Evolutionary conservation across 257 asterid species (phyloP).

Genomic region (Scutellaria barbata): DNA sequence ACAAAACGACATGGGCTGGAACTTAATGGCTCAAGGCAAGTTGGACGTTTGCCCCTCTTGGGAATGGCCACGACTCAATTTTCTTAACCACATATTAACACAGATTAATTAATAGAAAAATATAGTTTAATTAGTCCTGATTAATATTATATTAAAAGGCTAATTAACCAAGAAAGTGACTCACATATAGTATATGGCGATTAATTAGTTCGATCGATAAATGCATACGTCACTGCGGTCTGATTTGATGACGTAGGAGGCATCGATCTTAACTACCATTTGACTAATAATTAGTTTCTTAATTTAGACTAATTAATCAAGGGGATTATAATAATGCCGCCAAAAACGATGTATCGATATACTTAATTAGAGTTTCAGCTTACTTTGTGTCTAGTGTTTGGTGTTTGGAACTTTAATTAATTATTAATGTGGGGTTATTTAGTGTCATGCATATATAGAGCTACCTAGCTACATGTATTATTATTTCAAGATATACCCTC

Average conservation of each 20-base stretch:
- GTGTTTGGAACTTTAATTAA: neutral
- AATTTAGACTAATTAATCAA: neutral
- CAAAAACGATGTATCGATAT: neutral
- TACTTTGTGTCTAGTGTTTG: slow-evolving; percentile 16
- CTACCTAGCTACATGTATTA: neutral
- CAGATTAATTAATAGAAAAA: neutral
- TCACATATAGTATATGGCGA: too few species aligned
- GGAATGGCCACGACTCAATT: neutral
- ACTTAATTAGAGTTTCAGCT: slow-evolving; percentile 18
- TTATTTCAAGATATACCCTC: too few species aligned
- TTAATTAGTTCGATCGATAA: slow-evolving; percentile 15
- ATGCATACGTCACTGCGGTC: slow-evolving; percentile 17
- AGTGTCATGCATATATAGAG: neutral
- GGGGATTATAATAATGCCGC: neutral
- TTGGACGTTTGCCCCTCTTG: slow-evolving; percentile 23
- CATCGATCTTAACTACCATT: neutral
- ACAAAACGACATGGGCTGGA: slow-evolving; percentile 35
- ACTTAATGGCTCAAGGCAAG: slow-evolving; percentile 35
- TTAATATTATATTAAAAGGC: neutral
- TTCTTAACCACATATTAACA: neutral
- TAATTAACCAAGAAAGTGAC: slow-evolving; percentile 7
- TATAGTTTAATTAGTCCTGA: neutral
- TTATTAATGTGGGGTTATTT: neutral
- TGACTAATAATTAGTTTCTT: neutral
- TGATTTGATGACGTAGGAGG: slow-evolving; percentile 29